Conservation (phyloP, 495 filamentous ascomycete species). For the Parmelia sp. region DNA sequence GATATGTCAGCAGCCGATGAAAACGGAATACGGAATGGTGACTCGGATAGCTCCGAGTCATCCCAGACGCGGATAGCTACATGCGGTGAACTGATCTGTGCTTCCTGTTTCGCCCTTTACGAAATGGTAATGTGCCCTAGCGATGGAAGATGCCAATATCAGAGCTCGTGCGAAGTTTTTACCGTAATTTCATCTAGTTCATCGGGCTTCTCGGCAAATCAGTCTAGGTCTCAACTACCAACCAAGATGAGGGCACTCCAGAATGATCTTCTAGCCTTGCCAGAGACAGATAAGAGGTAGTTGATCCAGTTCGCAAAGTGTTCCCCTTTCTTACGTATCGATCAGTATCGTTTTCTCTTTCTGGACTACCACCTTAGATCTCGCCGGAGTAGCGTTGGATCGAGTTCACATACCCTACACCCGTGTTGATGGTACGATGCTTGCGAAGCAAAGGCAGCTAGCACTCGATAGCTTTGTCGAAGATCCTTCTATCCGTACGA, state of each 20-base stretch:
- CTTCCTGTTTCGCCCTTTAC: constrained; percentile 5
- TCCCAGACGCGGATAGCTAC: constrained; percentile 1
- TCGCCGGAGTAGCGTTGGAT: constrained; percentile 34
- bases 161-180: constrained; percentile 36
- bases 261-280: constrained; percentile 71
- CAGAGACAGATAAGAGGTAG: constrained; percentile 54
- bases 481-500: constrained; percentile 29
- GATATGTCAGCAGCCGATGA: constrained; percentile 9
- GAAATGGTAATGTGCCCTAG: background rate
- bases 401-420: constrained; percentile 28
- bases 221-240: constrained; percentile 40
- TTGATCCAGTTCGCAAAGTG: constrained; percentile 31
- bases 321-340: background rate
- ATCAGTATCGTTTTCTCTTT: constrained; percentile 41
- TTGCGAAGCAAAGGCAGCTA: constrained; percentile 31
- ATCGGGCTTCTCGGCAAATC: constrained; percentile 35
- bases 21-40: background rate
- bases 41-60: background rate
- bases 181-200: constrained; percentile 50
- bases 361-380: constrained; percentile 41
- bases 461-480: constrained; percentile 32
- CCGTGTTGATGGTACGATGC: constrained; percentile 42
- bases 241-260: constrained; percentile 71
- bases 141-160: constrained; percentile 13
- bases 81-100: constrained; percentile 17